Base-by-base conservation (phyloP, 2,329 filamentous ascomycete species). In the Penicillium polonicum region DNA sequence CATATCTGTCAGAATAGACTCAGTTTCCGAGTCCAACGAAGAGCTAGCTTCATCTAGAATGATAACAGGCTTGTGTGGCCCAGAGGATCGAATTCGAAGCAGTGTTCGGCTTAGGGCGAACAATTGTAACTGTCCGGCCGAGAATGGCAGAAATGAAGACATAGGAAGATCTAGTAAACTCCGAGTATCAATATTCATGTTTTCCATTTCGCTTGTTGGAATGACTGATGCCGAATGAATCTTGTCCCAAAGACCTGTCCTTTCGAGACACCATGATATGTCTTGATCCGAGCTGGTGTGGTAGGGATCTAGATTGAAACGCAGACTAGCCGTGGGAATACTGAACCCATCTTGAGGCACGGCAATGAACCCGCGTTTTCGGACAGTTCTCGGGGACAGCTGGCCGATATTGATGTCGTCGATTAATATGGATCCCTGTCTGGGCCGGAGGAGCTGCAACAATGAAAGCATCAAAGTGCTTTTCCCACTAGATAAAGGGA, bases 261-360 rank as follows among this genome's bases (percentile, higher is more conserved):
- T 42, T 13, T 27, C n/a, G 27, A 52, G 21, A 29, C 25, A 33
- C 15, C 23, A n/a, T 15, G 9, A 35, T 27, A 53, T 46, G 15
- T 44, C 39, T 27, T 27, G 21, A 9, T 53, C 51, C 12, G 51
- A 36, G 51, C 41, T 53, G 1, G 31, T 38, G 5, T 56, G 31
- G 4, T 56, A 55, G 15, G 57, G 52, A 48, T 59, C 57, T 12
- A 59, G 27, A 42, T 52, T 59, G 33, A 59, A 59, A 3, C 46
- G 52, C 13, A 59, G 31, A 23, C 36, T 55, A 1, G 52, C 57
- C 1, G 31, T 55, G 23, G 57, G 21, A 38, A 56, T 44, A 5
- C 23, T 59, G 12, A 59, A 52, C 2, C 45, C 45, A 48, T 59
- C 57, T 45, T 59, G 57, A 31, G 57, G 57, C 27, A 59, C 52